These are phyloP conservation scores for Leccinum barrowsii DNA, from an alignment of 768 basidiomycete genomes.

Conservation along the genomic window DNA sequence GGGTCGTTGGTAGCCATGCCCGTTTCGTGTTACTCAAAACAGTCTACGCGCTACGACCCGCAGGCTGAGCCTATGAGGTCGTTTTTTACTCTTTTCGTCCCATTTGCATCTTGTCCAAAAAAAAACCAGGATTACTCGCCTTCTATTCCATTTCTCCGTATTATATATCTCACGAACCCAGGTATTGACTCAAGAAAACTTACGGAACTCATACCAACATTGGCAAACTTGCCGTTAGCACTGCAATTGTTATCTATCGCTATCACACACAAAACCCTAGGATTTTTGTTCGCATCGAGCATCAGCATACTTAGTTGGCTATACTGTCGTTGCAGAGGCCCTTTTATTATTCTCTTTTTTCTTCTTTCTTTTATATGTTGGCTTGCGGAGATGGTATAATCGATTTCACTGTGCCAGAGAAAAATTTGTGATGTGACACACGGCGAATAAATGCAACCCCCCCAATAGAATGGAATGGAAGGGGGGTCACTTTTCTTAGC, in stretches of 20 bases:
- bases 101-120: slow-evolving; percentile 19
- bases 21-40: slow-evolving; percentile 10
- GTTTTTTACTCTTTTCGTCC: slow-evolving; percentile 12
- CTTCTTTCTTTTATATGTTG: background rate
- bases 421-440: slow-evolving; percentile 5
- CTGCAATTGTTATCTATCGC: slow-evolving; percentile 34
- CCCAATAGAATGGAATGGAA: slow-evolving; percentile 12
- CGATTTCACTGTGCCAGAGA: slow-evolving; percentile 12
- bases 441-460: slow-evolving; percentile 18
- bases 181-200: slow-evolving; percentile 28
- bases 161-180: slow-evolving; percentile 35
- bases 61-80: slow-evolving; percentile 25
- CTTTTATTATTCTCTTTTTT: slow-evolving; percentile 2
- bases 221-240: slow-evolving; percentile 25
- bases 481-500: slow-evolving; percentile 28
- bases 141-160: slow-evolving; percentile 30
- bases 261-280: slow-evolving; percentile 24
- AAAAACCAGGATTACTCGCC: slow-evolving; percentile 25
- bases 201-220: slow-evolving; percentile 34
- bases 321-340: slow-evolving; percentile 16
- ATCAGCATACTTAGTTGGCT: slow-evolving; percentile 21
- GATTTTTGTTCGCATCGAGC: slow-evolving; percentile 24
- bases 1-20: slow-evolving; percentile 21
- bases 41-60: slow-evolving; percentile 4
- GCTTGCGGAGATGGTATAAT: slow-evolving; percentile 15